Evolutionary conservation across 495 filamentous ascomycete genomes (phyloP).

Genomic region (Thozetella sp.): DNA sequence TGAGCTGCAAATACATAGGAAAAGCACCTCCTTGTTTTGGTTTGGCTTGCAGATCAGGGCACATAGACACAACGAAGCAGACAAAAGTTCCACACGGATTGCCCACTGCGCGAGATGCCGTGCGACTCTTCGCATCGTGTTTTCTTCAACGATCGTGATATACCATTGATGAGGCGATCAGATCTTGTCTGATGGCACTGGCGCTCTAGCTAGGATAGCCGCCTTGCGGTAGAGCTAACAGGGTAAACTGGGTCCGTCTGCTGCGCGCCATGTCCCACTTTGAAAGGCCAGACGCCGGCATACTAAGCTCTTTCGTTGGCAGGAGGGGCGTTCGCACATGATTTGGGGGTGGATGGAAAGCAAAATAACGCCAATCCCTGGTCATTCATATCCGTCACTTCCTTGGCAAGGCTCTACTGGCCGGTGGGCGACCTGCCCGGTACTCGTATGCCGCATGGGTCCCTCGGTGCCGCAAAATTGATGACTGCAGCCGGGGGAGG

Average conservation of each 20-base stretch:
- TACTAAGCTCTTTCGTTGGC: not conserved
- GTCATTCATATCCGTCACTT: not conserved
- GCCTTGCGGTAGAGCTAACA: no score
- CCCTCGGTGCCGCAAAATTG: no score
- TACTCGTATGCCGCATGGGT: no score
- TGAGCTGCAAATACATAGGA: not conserved
- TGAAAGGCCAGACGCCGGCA: not conserved
- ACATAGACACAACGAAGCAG: not conserved
- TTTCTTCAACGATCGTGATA: not conserved
- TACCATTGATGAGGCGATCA: no score
- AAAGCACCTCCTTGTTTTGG: not conserved
- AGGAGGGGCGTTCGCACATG: not conserved
- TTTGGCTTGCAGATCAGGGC: not conserved
- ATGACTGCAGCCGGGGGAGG: not conserved
- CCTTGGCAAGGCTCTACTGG: not conserved
- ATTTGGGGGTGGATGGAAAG: not conserved
- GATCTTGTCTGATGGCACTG: no score
- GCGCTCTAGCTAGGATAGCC: no score
- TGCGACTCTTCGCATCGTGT: no score
- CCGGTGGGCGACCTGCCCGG: not conserved
- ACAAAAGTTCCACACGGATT: no score
- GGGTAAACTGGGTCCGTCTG: no score
- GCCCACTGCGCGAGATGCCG: no score
- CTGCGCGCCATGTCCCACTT: no score
- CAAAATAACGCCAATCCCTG: not conserved